Base-by-base conservation (phyloP, 2,329 filamentous ascomycete genomes). In the Microascus cirrosus region DNA sequence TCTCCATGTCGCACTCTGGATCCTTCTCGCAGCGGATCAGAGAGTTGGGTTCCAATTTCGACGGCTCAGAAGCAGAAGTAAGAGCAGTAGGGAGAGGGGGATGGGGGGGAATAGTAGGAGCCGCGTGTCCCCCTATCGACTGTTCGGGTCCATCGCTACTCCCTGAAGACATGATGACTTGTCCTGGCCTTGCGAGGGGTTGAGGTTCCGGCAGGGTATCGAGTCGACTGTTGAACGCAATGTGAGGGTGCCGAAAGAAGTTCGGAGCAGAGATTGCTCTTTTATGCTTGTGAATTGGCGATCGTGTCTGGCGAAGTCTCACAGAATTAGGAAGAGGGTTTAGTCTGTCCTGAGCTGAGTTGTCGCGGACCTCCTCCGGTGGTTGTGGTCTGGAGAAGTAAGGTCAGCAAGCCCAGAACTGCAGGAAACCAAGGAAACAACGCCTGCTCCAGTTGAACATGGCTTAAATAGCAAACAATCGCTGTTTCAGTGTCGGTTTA, bases 1-100 rank as follows among this genome's bases (percentile, higher is more conserved):
- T 82, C 83, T 3, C 77, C 77, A 0, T 85, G 53, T 80, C 76
- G 65, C 84, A 87, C 60, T 80, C 73, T 1, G 60, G 59, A 22
- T 61, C 61, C 24, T 60, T 59, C 58, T 61, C 59, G 56, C 60
- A 58, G 53, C 58, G 32, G 48, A 57, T 39, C 20, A 50, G 45
- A 22, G 39, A n/a, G 39, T 45, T 45, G 39, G 39, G 15, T 25
- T 56, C 35, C 22, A 45, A 39, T 39, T 56, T 42, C 13, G 25
- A 42, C 11, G 39, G n/a, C n/a, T 45, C 39, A 18, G n/a, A 7
- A 45, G 5, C 6, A 20, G 45, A 22, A 24, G 45, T 15, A 56
- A 8, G 18, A 25, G 42, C n/a, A n/a, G n/a, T 6, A 39, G 28
- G 24, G 15, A n/a, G 13, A 25, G 24, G 39, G 48, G 13, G 22